Base-by-base conservation (phyloP, 2,329 filamentous ascomycete genomes). In the Botryotinia convoluta region DNA sequence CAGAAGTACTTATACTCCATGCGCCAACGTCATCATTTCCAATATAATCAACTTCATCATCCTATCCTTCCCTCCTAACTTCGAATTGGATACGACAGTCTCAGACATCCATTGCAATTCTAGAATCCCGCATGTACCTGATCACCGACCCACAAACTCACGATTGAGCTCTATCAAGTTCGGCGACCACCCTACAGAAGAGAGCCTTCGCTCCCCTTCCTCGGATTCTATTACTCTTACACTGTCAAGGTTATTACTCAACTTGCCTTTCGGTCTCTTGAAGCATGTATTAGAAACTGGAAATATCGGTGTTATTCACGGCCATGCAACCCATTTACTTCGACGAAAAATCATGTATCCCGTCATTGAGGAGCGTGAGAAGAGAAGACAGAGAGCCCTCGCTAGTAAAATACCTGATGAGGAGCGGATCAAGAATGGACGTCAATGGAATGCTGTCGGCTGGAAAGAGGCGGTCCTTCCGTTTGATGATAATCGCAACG, bases 131-230 rank as follows among this genome's bases (percentile, higher is more conserved):
- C 77, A 76, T 35, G 67, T 83, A 29, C 73, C 74, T 42, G 75
- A 77, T 26, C 70, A 71, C n/a, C 75, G 75, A 8, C 73, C 83
- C 32, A 78, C 81, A 69, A 84, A 88, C 69, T 85, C 86, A 57
- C 87, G 89, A 39, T 83, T 92, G 18, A 87, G 86, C 74, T 87
- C 86, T 75, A 93, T 94, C 70, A 88, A 90, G 74, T 94, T 94
- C 78, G 92, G 92, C n/a, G 91, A 93, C 76, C 78, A 80, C 69
- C 73, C 77, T n/a, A 83, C 83, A 39, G 82, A 85, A 48, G 82
- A 85, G 18, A 77, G 79, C 44, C 77, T 77, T 68, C 83, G 75
- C 73, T 69, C 75, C 16, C 74, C 77, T 18, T 77, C 77, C 22
- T 78, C 79, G 35, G 79, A 81, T 48, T 78, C 81, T 32, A 79